phyloP scores from a whole-genome alignment of 169 alveolate genomes.

The Plasmodium coatneyi region DNA sequence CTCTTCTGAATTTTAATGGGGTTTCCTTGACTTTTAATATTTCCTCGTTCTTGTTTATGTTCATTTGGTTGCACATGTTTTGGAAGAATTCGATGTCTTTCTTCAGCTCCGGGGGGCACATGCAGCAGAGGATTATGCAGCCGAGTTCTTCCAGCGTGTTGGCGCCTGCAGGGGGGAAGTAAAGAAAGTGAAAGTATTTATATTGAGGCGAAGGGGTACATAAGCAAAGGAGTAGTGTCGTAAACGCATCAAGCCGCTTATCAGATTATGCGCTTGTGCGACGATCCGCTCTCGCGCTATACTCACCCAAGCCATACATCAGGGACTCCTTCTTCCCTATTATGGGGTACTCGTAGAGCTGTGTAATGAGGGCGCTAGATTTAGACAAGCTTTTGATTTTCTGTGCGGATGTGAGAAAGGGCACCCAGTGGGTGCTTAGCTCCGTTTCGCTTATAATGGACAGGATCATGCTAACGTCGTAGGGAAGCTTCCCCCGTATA shows the following conservation, averaged over 20 bases:
- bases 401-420: constrained; percentile 77
- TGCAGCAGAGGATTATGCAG: constrained; percentile 79
- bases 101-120: constrained; percentile 77
- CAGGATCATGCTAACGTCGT: constrained; percentile 72
- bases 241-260: background rate
- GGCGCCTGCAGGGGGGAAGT: constrained; percentile 45
- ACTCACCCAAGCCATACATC: constrained; percentile 76
- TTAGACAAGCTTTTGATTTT: constrained; percentile 63
- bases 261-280: background rate
- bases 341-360: constrained; percentile 81
- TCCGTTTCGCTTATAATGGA: constrained; percentile 80
- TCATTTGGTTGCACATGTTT: constrained; percentile 43
- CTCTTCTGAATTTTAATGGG: constrained; percentile 30
- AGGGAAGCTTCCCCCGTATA: constrained; percentile 80
- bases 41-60: constrained; percentile 56
- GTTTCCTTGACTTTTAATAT: constrained; percentile 59
- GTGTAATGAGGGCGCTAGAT: constrained; percentile 78
- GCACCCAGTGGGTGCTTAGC: constrained; percentile 81
- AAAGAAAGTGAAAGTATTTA: background rate
- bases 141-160: constrained; percentile 82
- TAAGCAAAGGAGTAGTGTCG: background rate
- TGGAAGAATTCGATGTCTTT: constrained; percentile 58
- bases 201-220: background rate
- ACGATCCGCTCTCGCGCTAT: too few relatives aligned
- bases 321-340: constrained; percentile 79